Evolutionary conservation across 306 rosid species (phyloP), one percentile per base, ranked within the genome.

Genomic region (Pterocarpus santalinus): DNA sequence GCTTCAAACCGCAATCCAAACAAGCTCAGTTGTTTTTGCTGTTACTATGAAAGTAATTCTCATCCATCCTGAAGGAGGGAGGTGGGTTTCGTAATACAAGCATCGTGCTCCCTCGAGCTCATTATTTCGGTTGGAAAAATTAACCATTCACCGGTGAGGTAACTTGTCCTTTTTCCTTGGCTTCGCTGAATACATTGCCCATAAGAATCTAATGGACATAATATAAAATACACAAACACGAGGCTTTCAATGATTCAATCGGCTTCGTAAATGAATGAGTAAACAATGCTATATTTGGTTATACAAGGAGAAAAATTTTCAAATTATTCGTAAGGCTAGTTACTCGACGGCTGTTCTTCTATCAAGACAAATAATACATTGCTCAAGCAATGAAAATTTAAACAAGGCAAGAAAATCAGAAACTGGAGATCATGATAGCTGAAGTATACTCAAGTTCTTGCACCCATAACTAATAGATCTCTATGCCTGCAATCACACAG

Each of bases 401-500:
- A 63, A 22, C 63, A 72, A 47, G 66, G 80, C 74, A 77, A 84
- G 72, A 73, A 72, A 80, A 76, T 39, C 80, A 39, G 81, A 82
- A 17, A 72, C 69, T 17, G 41, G 46, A 62, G 43, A 80, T 71
- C 62, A 43, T 49, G 33, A 51, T 7, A 61, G 57, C 86, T 63
- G 47, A 12, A 36, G 81, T 63, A 52, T 43, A 79, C 82, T 84
- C 78, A 67, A 72, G 73, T 61, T 65, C 53, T 64, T 30, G 62
- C 81, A 85, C 78, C 78, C 65, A 65, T 61, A 72, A 80, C 83
- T 75, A 35, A n/a, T 12, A 32, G 63, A 52, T 22, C 83, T 78
- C 91, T 92, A 92, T 15, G 89, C 90, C 97, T 92, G 91, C 86
- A 92, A 80, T 85, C 79, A 76, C 64, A 33, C 34, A 14, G 7